Percentiles rank a stretch among this genome's conserved stretches.
phyloP scores from a whole-genome alignment of 768 basidiomycete species.

The Lentinula raphanica region DNA sequence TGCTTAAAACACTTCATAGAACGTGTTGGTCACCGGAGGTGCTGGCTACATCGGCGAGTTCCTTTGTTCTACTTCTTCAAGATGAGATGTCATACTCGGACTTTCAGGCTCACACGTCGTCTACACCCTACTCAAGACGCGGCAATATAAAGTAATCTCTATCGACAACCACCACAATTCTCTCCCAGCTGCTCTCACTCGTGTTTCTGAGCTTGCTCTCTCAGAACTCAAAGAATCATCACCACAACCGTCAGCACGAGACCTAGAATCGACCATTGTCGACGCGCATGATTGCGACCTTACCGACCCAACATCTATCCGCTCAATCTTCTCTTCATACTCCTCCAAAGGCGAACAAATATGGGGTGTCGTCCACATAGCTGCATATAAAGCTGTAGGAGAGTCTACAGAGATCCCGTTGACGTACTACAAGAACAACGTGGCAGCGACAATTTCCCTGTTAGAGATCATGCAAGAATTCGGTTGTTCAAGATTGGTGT shows the following conservation, averaged over 20 bases:
- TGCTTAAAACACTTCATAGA: conserved; percentile 30
- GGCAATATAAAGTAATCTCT: conserved; percentile 87
- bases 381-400: conserved; percentile 96
- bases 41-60: conserved; percentile 83
- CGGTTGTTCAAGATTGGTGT: conserved; percentile 83
- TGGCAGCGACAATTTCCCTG: conserved; percentile 79
- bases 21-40: conserved; percentile 70
- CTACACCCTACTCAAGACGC: conserved; percentile 76
- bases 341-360: conserved; percentile 84
- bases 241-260: conserved; percentile 47
- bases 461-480: conserved; percentile 83
- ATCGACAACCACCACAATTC: conserved; percentile 97
- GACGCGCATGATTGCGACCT: conserved; percentile 71
- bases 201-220: conserved; percentile 76
- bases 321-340: conserved; percentile 77
- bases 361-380: conserved; percentile 96
- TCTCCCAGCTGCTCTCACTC: conserved; percentile 63
- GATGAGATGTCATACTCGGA: not conserved
- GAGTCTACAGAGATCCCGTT: conserved; percentile 92
- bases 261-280: conserved; percentile 68
- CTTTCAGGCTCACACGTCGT: conserved; percentile 87
- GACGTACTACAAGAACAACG: conserved; percentile 93
- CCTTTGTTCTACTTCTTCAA: not conserved
- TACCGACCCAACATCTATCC: conserved; percentile 64
- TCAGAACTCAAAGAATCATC: conserved; percentile 49